These are phyloP conservation scores for Calycina herbarum DNA, from an alignment of 2,329 filamentous ascomycete genomes.

Conservation along the genomic window DNA sequence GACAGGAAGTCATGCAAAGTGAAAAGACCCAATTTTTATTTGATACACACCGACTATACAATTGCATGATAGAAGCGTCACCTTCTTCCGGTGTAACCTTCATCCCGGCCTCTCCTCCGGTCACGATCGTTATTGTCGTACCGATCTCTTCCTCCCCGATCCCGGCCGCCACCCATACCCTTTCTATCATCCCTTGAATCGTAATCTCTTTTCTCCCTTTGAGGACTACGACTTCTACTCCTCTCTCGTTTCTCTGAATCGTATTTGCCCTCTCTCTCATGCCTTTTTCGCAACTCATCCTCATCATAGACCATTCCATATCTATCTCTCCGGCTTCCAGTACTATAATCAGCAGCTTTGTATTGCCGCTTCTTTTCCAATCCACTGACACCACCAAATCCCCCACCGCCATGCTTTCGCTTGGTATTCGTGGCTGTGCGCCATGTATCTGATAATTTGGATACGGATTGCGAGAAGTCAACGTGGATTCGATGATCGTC, in stretches of 20 bases:
- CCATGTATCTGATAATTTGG: slow-evolving; percentile 87
- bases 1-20: neutral
- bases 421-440: slow-evolving; percentile 82
- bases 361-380: slow-evolving; percentile 93
- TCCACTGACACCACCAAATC: slow-evolving; percentile 86
- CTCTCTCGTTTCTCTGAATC: slow-evolving; percentile 31
- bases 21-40: neutral
- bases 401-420: slow-evolving; percentile 63
- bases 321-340: slow-evolving; percentile 44
- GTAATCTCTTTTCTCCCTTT: slow-evolving; percentile 23
- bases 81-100: slow-evolving; percentile 23
- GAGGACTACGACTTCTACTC: slow-evolving; percentile 38
- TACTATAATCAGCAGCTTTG: slow-evolving; percentile 50
- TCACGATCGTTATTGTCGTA: slow-evolving; percentile 28
- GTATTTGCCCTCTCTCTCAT: slow-evolving; percentile 42
- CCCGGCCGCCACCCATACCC: slow-evolving; percentile 22
- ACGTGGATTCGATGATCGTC: slow-evolving; percentile 98
- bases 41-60: slow-evolving; percentile 1
- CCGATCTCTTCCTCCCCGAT: slow-evolving; percentile 23
- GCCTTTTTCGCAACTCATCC: slow-evolving; percentile 60
- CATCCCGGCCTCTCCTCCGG: slow-evolving; percentile 24
- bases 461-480: slow-evolving; percentile 95
- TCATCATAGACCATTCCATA: slow-evolving; percentile 85
- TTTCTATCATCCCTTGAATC: slow-evolving; percentile 27
- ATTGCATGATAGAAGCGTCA: neutral